Conservation (phyloP, 2,329 filamentous ascomycete species). For the Zymoseptoria pseudotritici region DNA sequence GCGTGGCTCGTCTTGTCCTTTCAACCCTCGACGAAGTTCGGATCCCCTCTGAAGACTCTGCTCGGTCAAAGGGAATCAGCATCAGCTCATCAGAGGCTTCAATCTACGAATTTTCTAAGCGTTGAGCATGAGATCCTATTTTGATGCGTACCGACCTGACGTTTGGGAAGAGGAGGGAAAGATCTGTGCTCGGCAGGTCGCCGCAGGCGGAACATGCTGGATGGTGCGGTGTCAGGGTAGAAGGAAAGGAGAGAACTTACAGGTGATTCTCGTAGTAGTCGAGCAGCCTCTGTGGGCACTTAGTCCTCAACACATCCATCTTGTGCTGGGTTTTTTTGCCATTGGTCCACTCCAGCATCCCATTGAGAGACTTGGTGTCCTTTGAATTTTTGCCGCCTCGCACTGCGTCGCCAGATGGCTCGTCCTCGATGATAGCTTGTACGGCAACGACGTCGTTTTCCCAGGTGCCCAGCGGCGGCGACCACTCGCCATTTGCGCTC, state of each 20-base stretch:
- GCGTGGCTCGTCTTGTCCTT: no score
- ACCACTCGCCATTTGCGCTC: slow-evolving; percentile 42
- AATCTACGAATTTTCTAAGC: slow-evolving; percentile 22
- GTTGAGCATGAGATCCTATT: slow-evolving; percentile 10
- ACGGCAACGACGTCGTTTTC: slow-evolving; percentile 64
- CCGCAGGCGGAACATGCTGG: background rate
- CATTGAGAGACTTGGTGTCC: slow-evolving; percentile 49
- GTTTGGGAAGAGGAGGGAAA: slow-evolving; percentile 1
- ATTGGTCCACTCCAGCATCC: slow-evolving; percentile 67
- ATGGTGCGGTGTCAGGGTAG: background rate
- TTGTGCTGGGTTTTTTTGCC: slow-evolving; percentile 67
- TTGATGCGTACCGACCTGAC: background rate
- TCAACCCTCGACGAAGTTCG: slow-evolving; percentile 2
- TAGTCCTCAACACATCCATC: slow-evolving; percentile 60
- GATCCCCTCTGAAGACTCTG: slow-evolving; percentile 10
- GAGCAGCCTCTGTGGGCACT: slow-evolving; percentile 62
- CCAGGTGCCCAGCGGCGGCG: slow-evolving; percentile 66
- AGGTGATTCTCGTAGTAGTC: slow-evolving; percentile 34
- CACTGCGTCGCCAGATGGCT: slow-evolving; percentile 14
- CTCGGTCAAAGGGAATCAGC: slow-evolving; percentile 4
- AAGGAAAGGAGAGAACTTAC: slow-evolving; percentile 24
- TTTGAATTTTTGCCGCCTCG: slow-evolving; percentile 15
- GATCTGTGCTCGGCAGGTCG: background rate
- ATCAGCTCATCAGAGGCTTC: slow-evolving; percentile 13
- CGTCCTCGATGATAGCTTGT: slow-evolving; percentile 62